Evolutionary conservation across 345 rosid species (phyloP), one percentile per base, ranked within the genome.

Genomic region (Erysimum cheiranthoides): DNA sequence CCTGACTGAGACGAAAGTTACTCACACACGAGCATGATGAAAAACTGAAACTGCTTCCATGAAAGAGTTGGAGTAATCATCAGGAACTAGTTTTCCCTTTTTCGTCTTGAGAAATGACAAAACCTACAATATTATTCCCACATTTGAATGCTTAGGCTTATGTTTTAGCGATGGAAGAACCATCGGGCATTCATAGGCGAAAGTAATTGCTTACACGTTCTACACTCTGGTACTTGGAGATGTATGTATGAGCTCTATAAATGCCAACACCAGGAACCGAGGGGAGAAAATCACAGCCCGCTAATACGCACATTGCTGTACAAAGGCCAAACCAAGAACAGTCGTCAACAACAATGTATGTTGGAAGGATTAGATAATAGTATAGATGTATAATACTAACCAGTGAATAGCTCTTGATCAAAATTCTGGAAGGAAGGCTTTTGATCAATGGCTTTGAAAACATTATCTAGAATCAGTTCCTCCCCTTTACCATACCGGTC

Each of bases 281-380:
- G 45, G 96, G 88, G 75, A 93, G 94, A 80, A 91, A 93, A 84
- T 93, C 98, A 70, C 98, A 93, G 42, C 96, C 93, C n/a, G 96
- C 93, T 77, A 93, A 70, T 60, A 91, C 94, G 70, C 96, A 93
- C 96, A 93, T 91, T 14, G 96, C 97, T 93, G 87, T 38, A 61
- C 34, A 57, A 57, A 42, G 47, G 14, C 69, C 43, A 82, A 35
- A 46, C 31, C 57, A 66, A 14, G 66, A 74, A 31, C 68, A 60
- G 12, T 75, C 52, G 67, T 36, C 5, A 51, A 38, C 51, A 56
- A 36, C 43, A 61, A 36, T 34, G 5, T 32, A 38, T 51, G 8
- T 68, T 50, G 54, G 10, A 34, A 47, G n/a, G 28, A 27, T 14
- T 4, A 30, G 14, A 21, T 21, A 60, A 60, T 31, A 34, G 9